Evolutionary conservation across 2,329 filamentous ascomycete genomes (phyloP), one percentile per base, ranked within the genome.

Genomic region (Stenocarpella maydis): DNA sequence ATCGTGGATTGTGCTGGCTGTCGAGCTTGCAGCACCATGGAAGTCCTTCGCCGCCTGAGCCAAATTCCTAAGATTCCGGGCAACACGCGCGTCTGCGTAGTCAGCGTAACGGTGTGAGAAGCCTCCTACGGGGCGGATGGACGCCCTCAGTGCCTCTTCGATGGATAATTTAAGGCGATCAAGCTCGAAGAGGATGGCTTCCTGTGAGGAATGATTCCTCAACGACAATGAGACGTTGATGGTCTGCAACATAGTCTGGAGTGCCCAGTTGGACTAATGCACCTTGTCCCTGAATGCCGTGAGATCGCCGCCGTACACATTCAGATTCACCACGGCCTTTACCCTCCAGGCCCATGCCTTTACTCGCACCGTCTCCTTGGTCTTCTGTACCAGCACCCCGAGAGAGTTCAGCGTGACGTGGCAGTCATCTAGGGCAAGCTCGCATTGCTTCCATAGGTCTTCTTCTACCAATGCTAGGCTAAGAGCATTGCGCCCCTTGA

Each of bases 231-330:
- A 73, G 12, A 77, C 71, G 12, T 68, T 73, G 55, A 77, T 74
- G 7, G 75, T 72, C 31, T 74, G 73, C 2, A 76, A 66, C 52
- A 76, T 75, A 2, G 75, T 77, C 63, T 77, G 75, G 45, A 77
- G 64, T 3, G 74, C 74, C 50, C 71, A 74, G 24, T 76, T 77
- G 15, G 73, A 74, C 65, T 76, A 74, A 55, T 74, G 72, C 39
- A 77, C 73, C 58, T 73, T 75, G 68, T 77, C 76, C 14, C 72
- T 71, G 54, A 74, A 73, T 0, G 70, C 68, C 14, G 67, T 55
- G 10, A 77, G 58, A 0, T 74, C 73, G 39, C 45, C 50, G 26
- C 72, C 70, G 45, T 74, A 69, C 4, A 71, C 49, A 19, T 67
- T 72, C 49, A 76, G 64, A 17, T 75, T 70, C 14, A 73, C 58